A percentile compares a stretch with the other conserved stretches of the same genome.
phyloP scores from a whole-genome alignment of 2,329 filamentous ascomycete species.

The Colletotrichum siamense region DNA sequence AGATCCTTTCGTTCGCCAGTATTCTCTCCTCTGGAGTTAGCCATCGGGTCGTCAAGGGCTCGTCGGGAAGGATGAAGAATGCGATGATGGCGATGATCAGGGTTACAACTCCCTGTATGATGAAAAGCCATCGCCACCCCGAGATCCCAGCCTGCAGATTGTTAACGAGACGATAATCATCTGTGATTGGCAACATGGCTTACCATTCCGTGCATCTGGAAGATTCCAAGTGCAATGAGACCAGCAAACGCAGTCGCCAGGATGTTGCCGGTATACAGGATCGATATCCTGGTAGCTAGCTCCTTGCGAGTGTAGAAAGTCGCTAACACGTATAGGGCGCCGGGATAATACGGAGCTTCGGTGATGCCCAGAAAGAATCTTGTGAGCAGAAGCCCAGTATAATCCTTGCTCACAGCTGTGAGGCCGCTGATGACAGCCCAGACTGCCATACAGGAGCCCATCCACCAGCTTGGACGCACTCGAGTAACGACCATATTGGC shows the following conservation, averaged over 20 bases:
- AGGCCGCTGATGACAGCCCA: slow-evolving; percentile 32
- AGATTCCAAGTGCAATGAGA: slow-evolving; percentile 29
- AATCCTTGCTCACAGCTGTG: slow-evolving; percentile 31
- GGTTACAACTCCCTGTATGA: slow-evolving; percentile 68
- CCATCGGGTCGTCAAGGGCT: slow-evolving; percentile 41
- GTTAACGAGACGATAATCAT: too few species aligned
- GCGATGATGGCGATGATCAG: slow-evolving; percentile 14
- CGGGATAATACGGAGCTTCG: slow-evolving; percentile 35
- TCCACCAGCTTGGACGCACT: slow-evolving; percentile 12
- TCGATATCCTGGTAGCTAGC: slow-evolving; percentile 29
- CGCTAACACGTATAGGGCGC: slow-evolving; percentile 30
- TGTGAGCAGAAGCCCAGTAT: slow-evolving; percentile 28
- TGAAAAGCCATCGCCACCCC: slow-evolving; percentile 85
- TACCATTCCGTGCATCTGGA: slow-evolving; percentile 32
- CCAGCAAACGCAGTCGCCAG: slow-evolving; percentile 32
- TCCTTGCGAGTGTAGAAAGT: slow-evolving; percentile 37
- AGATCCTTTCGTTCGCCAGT: slow-evolving; percentile 45
- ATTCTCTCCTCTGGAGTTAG: slow-evolving; percentile 40
- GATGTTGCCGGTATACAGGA: slow-evolving; percentile 32
- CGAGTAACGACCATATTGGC: slow-evolving; percentile 21
- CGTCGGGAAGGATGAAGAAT: slow-evolving; percentile 25
- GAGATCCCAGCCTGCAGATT: slow-evolving; percentile 17
- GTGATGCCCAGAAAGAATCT: slow-evolving; percentile 31
- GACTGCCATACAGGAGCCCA: slow-evolving; percentile 17
- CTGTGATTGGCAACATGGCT: too few species aligned